A percentile compares a stretch with the other conserved stretches of the same genome.
Conservation (phyloP, 2,329 filamentous ascomycete species). For the Penicillium vulpinum region DNA sequence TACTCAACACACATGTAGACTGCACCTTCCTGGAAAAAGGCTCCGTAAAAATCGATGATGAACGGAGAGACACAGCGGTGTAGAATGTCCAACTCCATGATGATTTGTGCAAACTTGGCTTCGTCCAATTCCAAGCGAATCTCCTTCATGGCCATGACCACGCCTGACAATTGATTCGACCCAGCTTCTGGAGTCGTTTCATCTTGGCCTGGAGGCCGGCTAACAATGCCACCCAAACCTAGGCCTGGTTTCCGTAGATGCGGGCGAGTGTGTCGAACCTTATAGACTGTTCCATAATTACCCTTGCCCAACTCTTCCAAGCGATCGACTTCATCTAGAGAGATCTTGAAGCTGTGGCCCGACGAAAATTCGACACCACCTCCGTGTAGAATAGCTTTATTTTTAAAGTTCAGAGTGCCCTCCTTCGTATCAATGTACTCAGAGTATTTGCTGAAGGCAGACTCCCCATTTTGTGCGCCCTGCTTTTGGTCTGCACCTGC, state of each 20-base stretch:
- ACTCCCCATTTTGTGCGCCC: constrained; percentile 32
- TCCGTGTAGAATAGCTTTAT: constrained; percentile 85
- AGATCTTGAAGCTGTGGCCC: constrained; percentile 88
- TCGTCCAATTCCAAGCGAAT: constrained; percentile 94
- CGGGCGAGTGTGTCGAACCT: constrained; percentile 80
- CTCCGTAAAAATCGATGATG: constrained; percentile 98
- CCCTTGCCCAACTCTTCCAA: constrained; percentile 93
- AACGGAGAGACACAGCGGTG: constrained; percentile 94
- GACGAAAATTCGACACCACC: constrained; percentile 90
- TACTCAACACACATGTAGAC: constrained; percentile 99
- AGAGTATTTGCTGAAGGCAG: constrained; percentile 66
- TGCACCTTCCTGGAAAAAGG: constrained; percentile 97
- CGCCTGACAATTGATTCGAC: constrained; percentile 53
- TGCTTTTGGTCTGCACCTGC: constrained; percentile 22
- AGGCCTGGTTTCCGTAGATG: constrained; percentile 61
- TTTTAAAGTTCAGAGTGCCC: constrained; percentile 87
- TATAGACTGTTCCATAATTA: constrained; percentile 98
- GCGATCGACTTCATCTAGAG: constrained; percentile 90
- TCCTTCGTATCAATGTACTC: constrained; percentile 90
- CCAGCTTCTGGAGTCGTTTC: constrained; percentile 16
- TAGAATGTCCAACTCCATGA: constrained; percentile 95
- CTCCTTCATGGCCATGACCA: constrained; percentile 99
- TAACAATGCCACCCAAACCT: constrained; percentile 61
- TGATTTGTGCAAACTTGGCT: constrained; percentile 92
- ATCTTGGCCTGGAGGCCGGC: constrained; percentile 32